These are phyloP conservation scores for Cercophora samala DNA, from an alignment of 495 filamentous ascomycete species.

Conservation along the genomic window DNA sequence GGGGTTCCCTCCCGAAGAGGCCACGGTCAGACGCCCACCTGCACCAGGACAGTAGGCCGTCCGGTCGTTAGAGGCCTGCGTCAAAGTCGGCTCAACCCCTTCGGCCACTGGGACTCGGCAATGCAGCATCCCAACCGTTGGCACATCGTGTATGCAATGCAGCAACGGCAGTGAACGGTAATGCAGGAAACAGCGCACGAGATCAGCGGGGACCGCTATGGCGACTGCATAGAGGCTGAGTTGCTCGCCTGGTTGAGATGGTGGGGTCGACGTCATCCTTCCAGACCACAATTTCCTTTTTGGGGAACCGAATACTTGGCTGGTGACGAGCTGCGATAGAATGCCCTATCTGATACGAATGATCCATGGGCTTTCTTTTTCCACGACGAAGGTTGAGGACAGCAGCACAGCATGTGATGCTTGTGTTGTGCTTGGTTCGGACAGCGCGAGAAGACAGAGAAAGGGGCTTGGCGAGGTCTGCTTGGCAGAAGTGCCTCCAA, in stretches of 20 bases:
- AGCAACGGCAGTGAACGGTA: constrained; percentile 5
- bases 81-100: background rate
- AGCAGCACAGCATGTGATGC: background rate
- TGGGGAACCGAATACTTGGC: background rate
- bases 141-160: constrained; percentile 5
- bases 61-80: constrained; percentile 9
- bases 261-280: constrained; percentile 6
- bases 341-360: background rate
- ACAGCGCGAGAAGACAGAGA: background rate
- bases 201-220: constrained; percentile 2
- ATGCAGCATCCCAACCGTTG: background rate
- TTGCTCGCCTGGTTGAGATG: background rate
- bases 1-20: background rate
- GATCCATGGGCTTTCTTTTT: background rate
- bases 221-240: constrained; percentile 6
- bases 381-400: background rate
- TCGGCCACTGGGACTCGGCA: constrained; percentile 1
- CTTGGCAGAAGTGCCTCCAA: background rate
- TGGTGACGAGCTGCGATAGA: background rate
- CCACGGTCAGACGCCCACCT: background rate
- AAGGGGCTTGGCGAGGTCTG: background rate
- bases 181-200: constrained; percentile 3
- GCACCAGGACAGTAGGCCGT: background rate
- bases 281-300: background rate
- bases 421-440: background rate